These are phyloP conservation scores for Cladorrhinum samala DNA, from an alignment of 495 filamentous ascomycete species.

Conservation along the genomic window DNA sequence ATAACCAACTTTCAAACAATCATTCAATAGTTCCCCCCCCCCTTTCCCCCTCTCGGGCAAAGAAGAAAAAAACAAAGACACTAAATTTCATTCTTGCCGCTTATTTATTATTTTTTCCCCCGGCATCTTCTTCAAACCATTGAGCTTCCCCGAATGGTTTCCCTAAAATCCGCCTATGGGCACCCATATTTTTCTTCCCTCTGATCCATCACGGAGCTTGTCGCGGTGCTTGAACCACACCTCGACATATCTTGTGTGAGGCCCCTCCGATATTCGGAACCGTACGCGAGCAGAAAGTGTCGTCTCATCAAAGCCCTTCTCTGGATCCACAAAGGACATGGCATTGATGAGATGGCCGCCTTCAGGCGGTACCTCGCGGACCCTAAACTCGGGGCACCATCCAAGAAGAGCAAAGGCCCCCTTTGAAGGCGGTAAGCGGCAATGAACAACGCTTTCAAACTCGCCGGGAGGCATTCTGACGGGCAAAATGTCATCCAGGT, in stretches of 20 bases:
- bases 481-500: background rate
- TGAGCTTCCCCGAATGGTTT: no score
- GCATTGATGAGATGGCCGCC: background rate
- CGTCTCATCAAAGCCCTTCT: slow-evolving; percentile 2
- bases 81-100: no score
- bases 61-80: no score
- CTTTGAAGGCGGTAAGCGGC: slow-evolving; percentile 10
- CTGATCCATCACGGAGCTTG: no score
- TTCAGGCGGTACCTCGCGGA: slow-evolving; percentile 1
- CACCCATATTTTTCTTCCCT: background rate
- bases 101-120: no score
- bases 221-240: background rate
- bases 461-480: background rate
- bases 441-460: slow-evolving; percentile 7
- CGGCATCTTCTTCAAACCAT: no score
- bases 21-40: no score
- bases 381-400: slow-evolving; percentile 3
- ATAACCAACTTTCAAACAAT: no score
- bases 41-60: no score
- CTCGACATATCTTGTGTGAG: slow-evolving; percentile 1
- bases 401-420: slow-evolving; percentile 1
- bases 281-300: background rate
- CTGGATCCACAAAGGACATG: background rate
- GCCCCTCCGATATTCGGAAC: slow-evolving; percentile 3
- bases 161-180: slow-evolving; percentile 7